These are phyloP conservation scores for Triticum urartu DNA, from an alignment of 176 grass and related monocot genomes.

Conservation along the genomic window DNA sequence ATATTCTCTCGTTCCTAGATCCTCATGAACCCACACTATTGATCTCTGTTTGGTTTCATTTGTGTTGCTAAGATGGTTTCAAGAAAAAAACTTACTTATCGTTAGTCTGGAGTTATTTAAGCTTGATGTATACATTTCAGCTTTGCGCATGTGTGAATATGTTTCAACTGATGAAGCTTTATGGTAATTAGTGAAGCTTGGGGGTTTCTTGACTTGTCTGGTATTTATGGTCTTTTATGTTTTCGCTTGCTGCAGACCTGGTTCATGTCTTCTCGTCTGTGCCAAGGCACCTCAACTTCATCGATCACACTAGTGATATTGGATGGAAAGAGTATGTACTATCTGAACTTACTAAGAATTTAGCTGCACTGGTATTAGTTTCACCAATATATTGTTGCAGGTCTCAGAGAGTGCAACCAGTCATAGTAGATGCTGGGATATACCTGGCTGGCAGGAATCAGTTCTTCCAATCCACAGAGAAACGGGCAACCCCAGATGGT, in stretches of 20 bases:
- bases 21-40: background rate
- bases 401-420: slow-evolving; percentile 83
- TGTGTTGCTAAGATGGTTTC: background rate
- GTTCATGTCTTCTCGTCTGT: slow-evolving; percentile 95
- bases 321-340: slow-evolving; percentile 96
- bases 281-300: slow-evolving; percentile 87
- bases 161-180: background rate
- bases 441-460: slow-evolving; percentile 92
- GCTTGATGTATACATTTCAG: background rate
- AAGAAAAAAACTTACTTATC: background rate
- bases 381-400: slow-evolving; percentile 43
- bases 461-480: slow-evolving; percentile 88
- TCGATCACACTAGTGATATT: slow-evolving; percentile 92
- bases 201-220: background rate
- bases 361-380: slow-evolving; percentile 29
- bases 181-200: background rate
- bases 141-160: background rate
- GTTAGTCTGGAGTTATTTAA: slow-evolving; percentile 2
- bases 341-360: slow-evolving; percentile 7
- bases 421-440: slow-evolving; percentile 98
- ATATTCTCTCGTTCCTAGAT: background rate
- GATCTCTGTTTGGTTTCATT: background rate
- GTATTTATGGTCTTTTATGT: slow-evolving; percentile 11
- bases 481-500: slow-evolving; percentile 79
- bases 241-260: slow-evolving; percentile 61